These are phyloP conservation scores for Rhizopogon vesiculosus DNA, from an alignment of 768 basidiomycete genomes.

Conservation along the genomic window DNA sequence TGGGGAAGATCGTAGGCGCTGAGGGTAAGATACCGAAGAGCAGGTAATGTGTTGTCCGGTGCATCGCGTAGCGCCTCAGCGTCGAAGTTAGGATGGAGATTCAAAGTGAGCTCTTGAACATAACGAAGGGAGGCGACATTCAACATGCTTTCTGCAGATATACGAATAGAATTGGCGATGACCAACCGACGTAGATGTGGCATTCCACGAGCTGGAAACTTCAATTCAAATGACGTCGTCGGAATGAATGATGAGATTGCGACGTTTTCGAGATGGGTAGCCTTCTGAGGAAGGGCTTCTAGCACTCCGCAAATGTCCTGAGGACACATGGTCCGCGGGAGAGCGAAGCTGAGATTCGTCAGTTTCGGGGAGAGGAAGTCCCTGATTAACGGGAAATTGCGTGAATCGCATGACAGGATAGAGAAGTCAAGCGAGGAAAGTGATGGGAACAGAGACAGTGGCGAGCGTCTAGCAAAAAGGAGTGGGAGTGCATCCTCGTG, in stretches of 20 bases:
- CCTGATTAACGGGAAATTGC: constrained; percentile 15
- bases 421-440: constrained; percentile 23
- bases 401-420: constrained; percentile 17
- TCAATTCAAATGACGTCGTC: constrained; percentile 11
- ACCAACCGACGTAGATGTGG: constrained; percentile 17
- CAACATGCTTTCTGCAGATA: constrained; percentile 18
- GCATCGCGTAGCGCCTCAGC: constrained; percentile 7
- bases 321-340: constrained; percentile 16
- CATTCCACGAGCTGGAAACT: constrained; percentile 12
- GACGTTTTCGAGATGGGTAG: constrained; percentile 12
- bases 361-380: constrained; percentile 16
- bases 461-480: constrained; percentile 16
- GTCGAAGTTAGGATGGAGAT: constrained; percentile 14
- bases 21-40: constrained; percentile 19
- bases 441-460: constrained; percentile 18
- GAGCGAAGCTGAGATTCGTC: constrained; percentile 17
- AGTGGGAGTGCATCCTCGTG: constrained; percentile 18
- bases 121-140: constrained; percentile 16
- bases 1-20: constrained; percentile 20
- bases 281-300: constrained; percentile 18
- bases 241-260: constrained; percentile 15
- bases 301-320: constrained; percentile 18
- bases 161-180: constrained; percentile 17
- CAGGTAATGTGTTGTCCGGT: constrained; percentile 12
- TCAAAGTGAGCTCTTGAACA: constrained; percentile 19